These are phyloP conservation scores for Trichoderma koningii DNA, from an alignment of 2,329 filamentous ascomycete genomes.

Conservation along the genomic window DNA sequence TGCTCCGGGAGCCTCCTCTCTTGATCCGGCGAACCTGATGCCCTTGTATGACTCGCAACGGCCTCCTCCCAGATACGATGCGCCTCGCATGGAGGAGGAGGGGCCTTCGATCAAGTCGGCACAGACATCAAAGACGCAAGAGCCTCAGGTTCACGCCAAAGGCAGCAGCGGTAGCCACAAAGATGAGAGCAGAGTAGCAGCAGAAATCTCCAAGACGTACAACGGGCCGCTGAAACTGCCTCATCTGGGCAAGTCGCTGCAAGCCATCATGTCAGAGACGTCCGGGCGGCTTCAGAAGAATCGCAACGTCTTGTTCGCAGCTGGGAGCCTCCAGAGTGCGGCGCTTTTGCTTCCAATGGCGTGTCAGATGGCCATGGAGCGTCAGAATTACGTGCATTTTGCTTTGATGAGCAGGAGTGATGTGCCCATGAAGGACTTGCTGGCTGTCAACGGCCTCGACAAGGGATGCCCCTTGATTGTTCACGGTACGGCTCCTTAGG, in stretches of 20 bases:
- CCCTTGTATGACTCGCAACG: neutral
- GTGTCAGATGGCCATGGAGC: conserved; percentile 76
- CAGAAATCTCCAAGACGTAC: conserved; percentile 45
- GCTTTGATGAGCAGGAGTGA: conserved; percentile 73
- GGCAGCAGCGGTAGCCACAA: neutral
- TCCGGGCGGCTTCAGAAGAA: conserved; percentile 56
- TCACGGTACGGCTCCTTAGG: conserved; percentile 48
- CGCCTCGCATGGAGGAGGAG: conserved; percentile 16
- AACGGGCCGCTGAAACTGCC: conserved; percentile 71
- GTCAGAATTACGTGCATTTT: conserved; percentile 77
- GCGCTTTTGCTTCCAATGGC: conserved; percentile 76
- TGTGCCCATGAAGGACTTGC: conserved; percentile 68
- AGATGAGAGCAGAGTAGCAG: neutral
- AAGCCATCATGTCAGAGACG: conserved; percentile 54
- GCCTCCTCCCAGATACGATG: conserved; percentile 20
- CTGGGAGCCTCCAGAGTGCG: conserved; percentile 72
- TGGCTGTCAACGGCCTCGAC: conserved; percentile 77
- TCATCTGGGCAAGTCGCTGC: conserved; percentile 64
- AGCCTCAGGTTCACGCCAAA: neutral
- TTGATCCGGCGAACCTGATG: conserved; percentile 12
- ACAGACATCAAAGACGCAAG: neutral
- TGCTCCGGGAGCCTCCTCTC: conserved; percentile 47
- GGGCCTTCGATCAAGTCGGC: neutral
- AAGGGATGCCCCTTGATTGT: conserved; percentile 66
- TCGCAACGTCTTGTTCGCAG: conserved; percentile 76